Evolutionary conservation across 306 rosid genomes (phyloP).

Genomic region (Trifolium repens): DNA sequence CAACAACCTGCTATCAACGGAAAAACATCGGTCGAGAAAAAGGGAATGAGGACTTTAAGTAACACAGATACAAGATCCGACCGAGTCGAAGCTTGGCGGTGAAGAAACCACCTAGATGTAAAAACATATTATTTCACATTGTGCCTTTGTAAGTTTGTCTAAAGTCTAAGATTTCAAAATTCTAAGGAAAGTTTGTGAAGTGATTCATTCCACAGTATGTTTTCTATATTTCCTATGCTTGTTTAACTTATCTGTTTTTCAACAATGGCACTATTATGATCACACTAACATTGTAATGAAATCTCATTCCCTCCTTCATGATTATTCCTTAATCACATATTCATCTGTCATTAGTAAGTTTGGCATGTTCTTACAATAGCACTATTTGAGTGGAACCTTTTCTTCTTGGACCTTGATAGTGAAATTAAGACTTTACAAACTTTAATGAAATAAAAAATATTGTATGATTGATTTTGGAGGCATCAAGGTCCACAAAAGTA

Average conservation of each 20-base stretch:
- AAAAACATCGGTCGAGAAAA: slow-evolving; percentile 53
- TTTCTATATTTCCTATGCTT: slow-evolving; percentile 39
- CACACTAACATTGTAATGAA: slow-evolving; percentile 49
- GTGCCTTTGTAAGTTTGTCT: slow-evolving; percentile 49
- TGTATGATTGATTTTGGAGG: slow-evolving; percentile 20
- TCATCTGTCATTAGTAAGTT: slow-evolving; percentile 11
- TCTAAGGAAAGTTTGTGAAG: slow-evolving; percentile 50
- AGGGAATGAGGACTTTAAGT: slow-evolving; percentile 57
- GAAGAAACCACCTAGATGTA: slow-evolving; percentile 47
- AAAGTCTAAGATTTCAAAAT: slow-evolving; percentile 40
- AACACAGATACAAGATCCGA: slow-evolving; percentile 56
- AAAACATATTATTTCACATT: slow-evolving; percentile 49
- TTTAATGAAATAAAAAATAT: slow-evolving; percentile 23
- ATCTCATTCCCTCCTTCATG: slow-evolving; percentile 40
- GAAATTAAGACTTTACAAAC: slow-evolving; percentile 15
- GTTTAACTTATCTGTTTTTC: slow-evolving; percentile 49
- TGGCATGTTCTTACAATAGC: slow-evolving; percentile 11
- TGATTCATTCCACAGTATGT: slow-evolving; percentile 43
- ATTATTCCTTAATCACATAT: slow-evolving; percentile 34
- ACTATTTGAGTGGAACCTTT: slow-evolving; percentile 27
- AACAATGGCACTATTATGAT: slow-evolving; percentile 36
- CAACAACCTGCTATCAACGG: slow-evolving; percentile 46
- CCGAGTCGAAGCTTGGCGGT: slow-evolving; percentile 72
- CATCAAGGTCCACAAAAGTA: slow-evolving; percentile 38
- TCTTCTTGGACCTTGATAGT: slow-evolving; percentile 21